Evolutionary conservation across 345 rosid species (phyloP), one percentile per base, ranked within the genome.

Genomic region (Reutealis trisperma): DNA sequence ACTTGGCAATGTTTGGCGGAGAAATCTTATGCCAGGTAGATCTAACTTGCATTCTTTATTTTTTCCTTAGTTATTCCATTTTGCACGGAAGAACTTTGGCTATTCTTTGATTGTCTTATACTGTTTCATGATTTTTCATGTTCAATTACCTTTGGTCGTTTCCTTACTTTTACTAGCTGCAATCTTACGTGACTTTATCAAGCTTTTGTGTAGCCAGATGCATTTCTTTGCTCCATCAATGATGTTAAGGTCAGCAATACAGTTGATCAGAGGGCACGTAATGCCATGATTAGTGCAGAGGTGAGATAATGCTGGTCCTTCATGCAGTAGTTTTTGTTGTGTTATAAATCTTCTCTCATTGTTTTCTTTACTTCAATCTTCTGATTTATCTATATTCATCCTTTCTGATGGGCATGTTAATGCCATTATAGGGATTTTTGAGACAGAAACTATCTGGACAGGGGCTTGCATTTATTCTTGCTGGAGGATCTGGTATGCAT

Each of bases 401-500:
- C 32, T 73, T 60, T 63, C 41, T 84, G 72, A 76, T 63, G 58
- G 47, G 47, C 62, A 57, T 70, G 25, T 74, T 49, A 45, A 67
- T 77, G 60, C 74, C 68, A 32, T 83, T 77, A n/a, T 73, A 96
- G 99, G 97, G 89, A 61, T 90, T 93, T 87, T 85, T 96, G 82
- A 90, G 97, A 79, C 99, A 96, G 89, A 92, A 84, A 82, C 58
- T 93, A 77, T 79, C 97, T 27, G 99, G 99, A 44, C 97, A 90
- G 84, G 99, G 99, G 74, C 96, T 96, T 82, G 98, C 97, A 57
- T 96, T 96, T 79, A 89, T 96, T 79, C 77, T 88, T 51, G 99
- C 92, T 3, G 97, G 99, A 81, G 99, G 99, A 87, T 90, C 99
- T 80, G 98, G 99, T 96, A 93, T 79, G 86, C 70, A 34, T 78